phyloP scores from a whole-genome alignment of 108 stramenopile genomes.

The Skeletonema marinoi region DNA sequence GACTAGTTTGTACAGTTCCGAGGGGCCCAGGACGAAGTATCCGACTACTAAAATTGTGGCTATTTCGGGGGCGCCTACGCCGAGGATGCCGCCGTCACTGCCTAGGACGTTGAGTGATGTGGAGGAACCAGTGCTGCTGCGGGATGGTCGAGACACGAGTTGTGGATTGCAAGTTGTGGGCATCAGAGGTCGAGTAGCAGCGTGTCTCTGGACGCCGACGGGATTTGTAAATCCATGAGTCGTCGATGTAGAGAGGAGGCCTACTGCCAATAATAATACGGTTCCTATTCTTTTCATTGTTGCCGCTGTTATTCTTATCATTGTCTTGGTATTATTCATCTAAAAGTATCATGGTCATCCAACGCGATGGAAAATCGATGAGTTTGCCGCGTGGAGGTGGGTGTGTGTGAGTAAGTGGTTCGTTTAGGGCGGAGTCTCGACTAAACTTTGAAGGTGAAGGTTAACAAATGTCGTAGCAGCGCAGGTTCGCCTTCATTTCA shows the following conservation, averaged over 20 bases:
- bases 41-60: conserved; percentile 82
- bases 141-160: background rate
- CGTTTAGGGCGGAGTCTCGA: no score
- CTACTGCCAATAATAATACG: background rate
- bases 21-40: conserved; percentile 88
- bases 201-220: background rate
- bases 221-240: background rate
- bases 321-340: no score
- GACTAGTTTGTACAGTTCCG: conserved; percentile 84
- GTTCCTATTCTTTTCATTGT: no score
- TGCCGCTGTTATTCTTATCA: no score
- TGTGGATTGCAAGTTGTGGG: conserved; percentile 2
- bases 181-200: background rate
- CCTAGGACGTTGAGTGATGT: conserved; percentile 9
- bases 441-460: no score
- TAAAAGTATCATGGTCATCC: no score
- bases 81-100: conserved; percentile 78
- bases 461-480: no score
- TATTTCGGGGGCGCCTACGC: conserved; percentile 85
- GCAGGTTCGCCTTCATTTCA: no score
- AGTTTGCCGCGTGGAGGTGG: no score
- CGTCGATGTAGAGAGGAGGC: background rate
- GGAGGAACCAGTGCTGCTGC: background rate
- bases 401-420: no score
- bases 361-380: no score